Base-by-base conservation (phyloP, 2,329 filamentous ascomycete genomes). In the Talaromyces sp. region DNA sequence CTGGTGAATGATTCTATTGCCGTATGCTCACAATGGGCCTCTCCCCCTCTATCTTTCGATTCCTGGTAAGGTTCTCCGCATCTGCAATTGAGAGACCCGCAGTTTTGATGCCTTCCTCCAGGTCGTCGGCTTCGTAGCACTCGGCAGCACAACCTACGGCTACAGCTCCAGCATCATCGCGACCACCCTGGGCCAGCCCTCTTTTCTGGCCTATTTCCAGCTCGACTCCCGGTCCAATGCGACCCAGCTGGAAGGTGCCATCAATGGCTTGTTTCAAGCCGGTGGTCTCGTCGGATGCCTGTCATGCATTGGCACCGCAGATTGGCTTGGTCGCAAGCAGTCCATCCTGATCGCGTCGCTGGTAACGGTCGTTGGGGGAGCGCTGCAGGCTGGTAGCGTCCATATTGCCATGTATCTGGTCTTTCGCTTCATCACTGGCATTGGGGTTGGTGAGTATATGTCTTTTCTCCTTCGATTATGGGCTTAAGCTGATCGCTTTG, bases 201-300 rank as follows among this genome's bases (percentile, higher is more conserved):
- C 60, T 7, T 62, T 59, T 12, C 52, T 62, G 14, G 35, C 52
- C 17, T 62, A 62, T 59, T 59, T 62, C 24, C 31, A 19, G 46
- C 48, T 59, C n/a, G 60, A 59, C 31, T 56, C 41, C 8, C 32
- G 53, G 26, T 29, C 29, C 3, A 56, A 59, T 56, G 57, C 60
- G 5, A 48, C 60, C 1, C 38, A 62, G n/a, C n/a, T 59, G 1
- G 60, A 59, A 27, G 63, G 52, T 12, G 56, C 60, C 6, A 57
- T 62, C 48, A 62, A 62, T 54, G 60, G 57, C 6, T 54, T 62
- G 19, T 62, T 62, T 35, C 60, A 59, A 17, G 57, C 56, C 4
- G 60, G 60, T 31, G 51, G 60, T 4, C 35, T 62, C 7, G 54
- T 58, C 19, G 52, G 60, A 29, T 46, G 38, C 10, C 43, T 62